A percentile compares a stretch with the other conserved stretches of the same genome.
These are phyloP conservation scores for Magnusiomyces magnusii DNA, from an alignment of 1,139 yeast genomes.

Conservation along the genomic window DNA sequence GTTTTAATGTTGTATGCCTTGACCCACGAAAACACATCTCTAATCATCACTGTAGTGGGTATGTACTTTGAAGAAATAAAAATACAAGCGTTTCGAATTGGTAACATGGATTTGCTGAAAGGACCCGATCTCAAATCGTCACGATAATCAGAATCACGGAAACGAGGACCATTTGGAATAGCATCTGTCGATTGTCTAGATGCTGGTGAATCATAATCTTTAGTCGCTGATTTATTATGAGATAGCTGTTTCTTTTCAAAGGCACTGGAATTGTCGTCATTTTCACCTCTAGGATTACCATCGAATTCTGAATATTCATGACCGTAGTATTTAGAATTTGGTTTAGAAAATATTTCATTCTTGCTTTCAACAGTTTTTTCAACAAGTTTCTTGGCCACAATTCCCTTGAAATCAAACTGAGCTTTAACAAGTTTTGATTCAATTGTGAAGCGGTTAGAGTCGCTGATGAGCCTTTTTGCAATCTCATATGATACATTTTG, in stretches of 20 bases:
- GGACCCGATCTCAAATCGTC: not conserved
- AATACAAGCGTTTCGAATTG: not conserved
- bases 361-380: slow-evolving; percentile 22
- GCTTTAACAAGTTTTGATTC: slow-evolving; percentile 32
- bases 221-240: not conserved
- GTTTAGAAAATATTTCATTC: slow-evolving; percentile 13
- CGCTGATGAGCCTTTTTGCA: slow-evolving; percentile 39
- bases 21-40: not conserved
- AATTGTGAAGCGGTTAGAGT: slow-evolving; percentile 29
- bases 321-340: not conserved
- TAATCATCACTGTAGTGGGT: not conserved
- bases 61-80: not conserved
- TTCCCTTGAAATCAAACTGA: slow-evolving; percentile 33
- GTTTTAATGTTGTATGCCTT: not conserved
- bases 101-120: not conserved
- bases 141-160: not conserved
- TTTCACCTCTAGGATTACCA: not conserved
- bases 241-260: not conserved
- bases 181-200: not conserved
- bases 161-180: slow-evolving; percentile 5
- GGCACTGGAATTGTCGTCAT: not conserved
- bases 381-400: slow-evolving; percentile 6
- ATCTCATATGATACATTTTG: slow-evolving; percentile 40
- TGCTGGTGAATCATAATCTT: not conserved
- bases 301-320: not conserved